These are phyloP conservation scores for Fusarium tuaranense DNA, from an alignment of 2,329 filamentous ascomycete species.

Conservation along the genomic window DNA sequence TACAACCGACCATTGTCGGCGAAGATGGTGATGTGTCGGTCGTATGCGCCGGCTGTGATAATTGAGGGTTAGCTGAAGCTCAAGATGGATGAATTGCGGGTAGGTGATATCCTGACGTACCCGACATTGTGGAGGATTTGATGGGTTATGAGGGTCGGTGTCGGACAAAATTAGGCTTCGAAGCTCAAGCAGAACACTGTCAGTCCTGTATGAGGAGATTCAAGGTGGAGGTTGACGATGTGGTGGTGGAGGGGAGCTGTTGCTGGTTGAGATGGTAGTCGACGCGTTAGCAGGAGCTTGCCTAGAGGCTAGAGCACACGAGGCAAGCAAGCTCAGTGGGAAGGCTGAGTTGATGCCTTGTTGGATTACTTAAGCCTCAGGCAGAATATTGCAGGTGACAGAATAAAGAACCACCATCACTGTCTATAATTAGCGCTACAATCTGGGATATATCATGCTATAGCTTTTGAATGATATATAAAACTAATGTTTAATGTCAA, in stretches of 20 bases:
- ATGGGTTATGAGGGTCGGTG: constrained; percentile 26
- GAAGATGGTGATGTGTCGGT: constrained; percentile 99
- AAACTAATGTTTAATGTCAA: not conserved
- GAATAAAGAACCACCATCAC: not conserved
- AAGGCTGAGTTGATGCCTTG: constrained; percentile 51
- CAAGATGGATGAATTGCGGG: constrained; percentile 1
- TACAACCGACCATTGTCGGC: constrained; percentile 98
- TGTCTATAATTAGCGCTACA: not conserved
- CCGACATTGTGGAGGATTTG: constrained; percentile 62
- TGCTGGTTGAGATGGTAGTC: constrained; percentile 43
- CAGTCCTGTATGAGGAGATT: constrained; percentile 18
- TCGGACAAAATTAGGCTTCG: constrained; percentile 10
- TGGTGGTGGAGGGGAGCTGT: constrained; percentile 40
- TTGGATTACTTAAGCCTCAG: constrained; percentile 46
- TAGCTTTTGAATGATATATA: not conserved
- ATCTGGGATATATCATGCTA: not conserved
- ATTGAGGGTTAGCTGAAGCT: constrained; percentile 45
- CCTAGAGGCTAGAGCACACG: constrained; percentile 51
- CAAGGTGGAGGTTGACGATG: constrained; percentile 22
- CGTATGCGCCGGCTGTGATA: constrained; percentile 78
- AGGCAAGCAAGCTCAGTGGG: constrained; percentile 48
- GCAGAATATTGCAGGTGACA: constrained; percentile 37
- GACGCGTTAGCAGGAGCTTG: constrained; percentile 63
- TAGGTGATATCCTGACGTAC: constrained; percentile 50
- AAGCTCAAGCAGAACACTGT: constrained; percentile 28